Evolutionary conservation across 2,329 filamentous ascomycete species (phyloP).

Genomic region (Xylaria digitata): DNA sequence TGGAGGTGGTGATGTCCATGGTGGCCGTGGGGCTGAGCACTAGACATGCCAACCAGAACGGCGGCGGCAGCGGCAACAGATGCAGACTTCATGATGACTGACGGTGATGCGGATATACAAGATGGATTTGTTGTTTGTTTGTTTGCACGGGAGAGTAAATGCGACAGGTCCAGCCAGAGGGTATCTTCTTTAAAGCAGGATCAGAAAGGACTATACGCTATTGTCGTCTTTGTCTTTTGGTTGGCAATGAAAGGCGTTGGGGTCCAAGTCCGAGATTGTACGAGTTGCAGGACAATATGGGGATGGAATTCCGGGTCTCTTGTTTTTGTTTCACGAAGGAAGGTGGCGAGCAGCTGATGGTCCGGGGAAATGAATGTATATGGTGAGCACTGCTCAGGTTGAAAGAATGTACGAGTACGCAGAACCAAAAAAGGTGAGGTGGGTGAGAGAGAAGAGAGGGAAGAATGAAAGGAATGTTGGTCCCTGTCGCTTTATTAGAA

Average conservation of each 20-base stretch:
- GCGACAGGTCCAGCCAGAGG: slow-evolving; percentile 45
- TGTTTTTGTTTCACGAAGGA: slow-evolving; percentile 45
- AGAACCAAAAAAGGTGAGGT: slow-evolving; percentile 32
- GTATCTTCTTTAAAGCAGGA: slow-evolving; percentile 40
- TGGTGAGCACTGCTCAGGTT: slow-evolving; percentile 51
- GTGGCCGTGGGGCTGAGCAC: slow-evolving; percentile 63
- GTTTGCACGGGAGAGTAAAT: slow-evolving; percentile 14
- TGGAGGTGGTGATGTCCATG: slow-evolving; percentile 54
- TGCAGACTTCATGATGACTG: slow-evolving; percentile 59
- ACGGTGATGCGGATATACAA: slow-evolving; percentile 30
- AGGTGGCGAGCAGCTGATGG: slow-evolving; percentile 43
- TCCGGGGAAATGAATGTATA: slow-evolving; percentile 50
- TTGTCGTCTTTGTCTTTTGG: slow-evolving; percentile 31
- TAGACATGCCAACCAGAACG: slow-evolving; percentile 57
- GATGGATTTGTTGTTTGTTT: slow-evolving; percentile 29
- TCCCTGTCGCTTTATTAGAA: slow-evolving; percentile 39
- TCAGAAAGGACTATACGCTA: slow-evolving; percentile 33
- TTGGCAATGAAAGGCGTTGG: slow-evolving; percentile 2
- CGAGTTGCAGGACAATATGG: slow-evolving; percentile 4
- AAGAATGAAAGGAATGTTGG: slow-evolving; percentile 33
- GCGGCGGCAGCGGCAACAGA: slow-evolving; percentile 56
- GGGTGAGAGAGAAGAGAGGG: slow-evolving; percentile 23
- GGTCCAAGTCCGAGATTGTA: slow-evolving; percentile 1
- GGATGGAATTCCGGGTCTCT: slow-evolving; percentile 16
- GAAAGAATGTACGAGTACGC: slow-evolving; percentile 47